Evolutionary conservation across 768 basidiomycete species (phyloP).

Genomic region (Phylloporus sp.): DNA sequence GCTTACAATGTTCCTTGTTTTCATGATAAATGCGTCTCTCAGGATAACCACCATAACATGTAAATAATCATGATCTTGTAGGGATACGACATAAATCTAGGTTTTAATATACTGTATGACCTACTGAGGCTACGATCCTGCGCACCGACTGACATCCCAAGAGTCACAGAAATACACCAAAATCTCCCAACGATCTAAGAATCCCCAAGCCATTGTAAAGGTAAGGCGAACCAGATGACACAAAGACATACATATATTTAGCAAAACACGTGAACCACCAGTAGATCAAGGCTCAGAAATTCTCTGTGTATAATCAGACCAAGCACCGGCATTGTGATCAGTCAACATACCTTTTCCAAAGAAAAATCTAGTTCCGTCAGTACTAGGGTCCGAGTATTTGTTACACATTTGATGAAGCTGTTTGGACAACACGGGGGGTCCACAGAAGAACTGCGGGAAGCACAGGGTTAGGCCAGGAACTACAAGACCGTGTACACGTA

Average conservation of each 20-base stretch:
- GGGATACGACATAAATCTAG: not conserved
- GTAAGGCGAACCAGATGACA: constrained; percentile 21
- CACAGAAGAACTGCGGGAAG: constrained; percentile 70
- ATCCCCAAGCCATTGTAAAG: not conserved
- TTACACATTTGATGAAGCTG: constrained; percentile 76
- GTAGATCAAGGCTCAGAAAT: constrained; percentile 13
- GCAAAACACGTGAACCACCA: not conserved
- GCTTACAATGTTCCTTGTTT: too few relatives aligned
- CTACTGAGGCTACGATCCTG: not conserved
- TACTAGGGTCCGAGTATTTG: constrained; percentile 73
- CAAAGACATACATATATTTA: not conserved
- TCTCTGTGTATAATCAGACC: constrained; percentile 13
- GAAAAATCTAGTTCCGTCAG: constrained; percentile 79
- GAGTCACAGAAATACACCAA: not conserved
- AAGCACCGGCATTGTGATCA: not conserved
- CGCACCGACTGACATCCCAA: not conserved
- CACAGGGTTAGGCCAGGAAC: not conserved
- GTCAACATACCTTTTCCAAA: constrained; percentile 74
- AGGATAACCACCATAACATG: too few relatives aligned
- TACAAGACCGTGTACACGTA: constrained; percentile 23
- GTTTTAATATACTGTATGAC: not conserved
- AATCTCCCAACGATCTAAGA: not conserved
- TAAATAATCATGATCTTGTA: too few relatives aligned
- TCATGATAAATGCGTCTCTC: too few relatives aligned
- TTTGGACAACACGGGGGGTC: constrained; percentile 67